phyloP scores from a whole-genome alignment of 2,329 filamentous ascomycete genomes.

The Aspergillus brasiliensis region DNA sequence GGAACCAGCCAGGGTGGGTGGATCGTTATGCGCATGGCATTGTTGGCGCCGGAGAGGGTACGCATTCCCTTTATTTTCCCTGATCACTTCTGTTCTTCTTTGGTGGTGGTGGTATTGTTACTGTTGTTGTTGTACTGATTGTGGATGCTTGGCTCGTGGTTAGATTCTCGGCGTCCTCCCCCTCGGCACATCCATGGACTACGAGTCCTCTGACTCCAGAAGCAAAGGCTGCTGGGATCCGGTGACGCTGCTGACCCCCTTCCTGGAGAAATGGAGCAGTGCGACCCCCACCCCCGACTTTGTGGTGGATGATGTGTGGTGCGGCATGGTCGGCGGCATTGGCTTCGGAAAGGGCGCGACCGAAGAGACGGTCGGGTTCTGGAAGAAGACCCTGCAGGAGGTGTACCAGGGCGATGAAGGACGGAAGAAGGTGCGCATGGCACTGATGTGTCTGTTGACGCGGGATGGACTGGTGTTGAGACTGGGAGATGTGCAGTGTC shows the following conservation, averaged over 20 bases:
- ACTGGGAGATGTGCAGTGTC: slow-evolving; percentile 52
- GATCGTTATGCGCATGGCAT: slow-evolving; percentile 55
- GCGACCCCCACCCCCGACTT: slow-evolving; percentile 46
- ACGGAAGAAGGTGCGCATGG: slow-evolving; percentile 50
- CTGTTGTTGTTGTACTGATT: too few relatives aligned
- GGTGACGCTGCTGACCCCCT: slow-evolving; percentile 33
- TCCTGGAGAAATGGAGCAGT: slow-evolving; percentile 46
- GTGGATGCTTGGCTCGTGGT: background rate
- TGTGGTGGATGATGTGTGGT: slow-evolving; percentile 44
- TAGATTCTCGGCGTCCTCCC: slow-evolving; percentile 56
- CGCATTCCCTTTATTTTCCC: background rate
- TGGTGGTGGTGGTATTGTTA: too few relatives aligned
- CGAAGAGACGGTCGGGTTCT: slow-evolving; percentile 44
- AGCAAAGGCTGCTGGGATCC: slow-evolving; percentile 54
- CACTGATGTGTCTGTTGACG: slow-evolving; percentile 52
- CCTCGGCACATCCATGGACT: slow-evolving; percentile 56
- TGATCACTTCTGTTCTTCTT: rapidly evolving
- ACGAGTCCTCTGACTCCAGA: slow-evolving; percentile 48
- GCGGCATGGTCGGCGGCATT: slow-evolving; percentile 49
- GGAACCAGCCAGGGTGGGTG: slow-evolving; percentile 59
- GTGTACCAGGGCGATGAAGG: slow-evolving; percentile 56
- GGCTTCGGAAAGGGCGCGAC: slow-evolving; percentile 50
- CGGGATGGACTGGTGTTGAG: slow-evolving; percentile 52
- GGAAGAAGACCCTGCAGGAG: slow-evolving; percentile 46
- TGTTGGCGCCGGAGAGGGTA: slow-evolving; percentile 53